Base-by-base conservation (phyloP, 2,329 filamentous ascomycete species). In the Botrytis galanthina region DNA sequence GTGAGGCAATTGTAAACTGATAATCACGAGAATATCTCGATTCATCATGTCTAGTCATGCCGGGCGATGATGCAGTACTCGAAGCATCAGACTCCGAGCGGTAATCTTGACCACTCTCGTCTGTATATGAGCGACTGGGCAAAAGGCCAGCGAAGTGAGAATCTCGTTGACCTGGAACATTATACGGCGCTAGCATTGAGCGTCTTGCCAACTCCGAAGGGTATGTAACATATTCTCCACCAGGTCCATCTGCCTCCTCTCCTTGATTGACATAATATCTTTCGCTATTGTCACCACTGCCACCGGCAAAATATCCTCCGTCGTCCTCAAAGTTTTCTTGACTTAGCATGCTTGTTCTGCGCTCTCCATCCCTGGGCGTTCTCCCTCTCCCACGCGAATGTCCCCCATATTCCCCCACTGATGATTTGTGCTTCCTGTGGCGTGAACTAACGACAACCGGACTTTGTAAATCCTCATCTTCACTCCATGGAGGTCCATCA, bases 391-490 rank as follows among this genome's bases (percentile, higher is more conserved):
- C 84, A 54, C 82, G 80, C 35, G 78, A 78, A 82, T 68, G 79
- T 18, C 75, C 78, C 81, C 62, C 76, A 79, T 85, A 82, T 6
- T 86, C 83, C 29, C 87, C 86, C 2, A 86, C 86, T 0, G 88
- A 87, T 4, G 92, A 93, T 82, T 93, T 97, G 83, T 95, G 92
- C 83, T 96, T 97, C 80, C 92, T 92, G 82, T 97, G 94, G 73
- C 93, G 88, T 57, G 92, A 92, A 77, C 92, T 93, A 22, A 95
- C 93, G 29, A 97, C 93, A 26, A 91, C 88, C 0, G 95, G 95
- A 80, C 94, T 97, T 80, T 96, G 93, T 61, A 98, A 87, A 82
- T 98, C 96, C 78, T 98, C 94, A 80, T 98, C 95, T 83, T 98
- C 95, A 82, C 94, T 97, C 84, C 94, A 98, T 3, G 95, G 95